Conservation (phyloP, 2,329 filamentous ascomycete species). For the Sporothrix sp. region DNA sequence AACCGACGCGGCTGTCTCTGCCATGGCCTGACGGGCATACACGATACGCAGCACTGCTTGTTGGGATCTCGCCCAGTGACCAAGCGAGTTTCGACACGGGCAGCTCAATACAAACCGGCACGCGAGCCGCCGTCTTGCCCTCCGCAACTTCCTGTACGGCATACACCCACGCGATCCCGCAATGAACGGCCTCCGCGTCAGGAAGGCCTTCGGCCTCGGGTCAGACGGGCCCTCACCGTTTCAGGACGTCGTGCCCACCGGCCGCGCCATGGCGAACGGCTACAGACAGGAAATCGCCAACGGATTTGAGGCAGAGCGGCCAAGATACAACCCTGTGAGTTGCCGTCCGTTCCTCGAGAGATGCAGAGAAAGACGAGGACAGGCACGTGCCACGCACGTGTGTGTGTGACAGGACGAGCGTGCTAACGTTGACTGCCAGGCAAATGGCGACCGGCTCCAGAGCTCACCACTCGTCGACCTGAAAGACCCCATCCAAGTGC, state of each 20-base stretch:
- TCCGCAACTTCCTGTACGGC: no score
- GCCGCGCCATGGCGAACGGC: slow-evolving; percentile 46
- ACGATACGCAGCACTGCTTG: slow-evolving; percentile 5
- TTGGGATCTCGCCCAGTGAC: not conserved
- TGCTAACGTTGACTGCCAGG: slow-evolving; percentile 25
- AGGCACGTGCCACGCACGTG: no score
- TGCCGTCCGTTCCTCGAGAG: not conserved
- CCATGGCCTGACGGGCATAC: slow-evolving; percentile 8
- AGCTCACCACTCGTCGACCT: slow-evolving; percentile 51
- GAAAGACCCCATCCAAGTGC: slow-evolving; percentile 70
- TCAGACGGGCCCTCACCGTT: slow-evolving; percentile 25
- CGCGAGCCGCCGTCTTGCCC: not conserved
- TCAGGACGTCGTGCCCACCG: slow-evolving; percentile 29
- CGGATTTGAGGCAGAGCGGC: slow-evolving; percentile 43
- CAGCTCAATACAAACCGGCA: not conserved
- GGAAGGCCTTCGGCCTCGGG: slow-evolving; percentile 29
- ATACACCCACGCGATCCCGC: slow-evolving; percentile 6
- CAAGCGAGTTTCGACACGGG: not conserved
- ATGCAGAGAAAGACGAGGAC: not conserved
- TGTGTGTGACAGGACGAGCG: no score
- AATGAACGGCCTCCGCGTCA: slow-evolving; percentile 32
- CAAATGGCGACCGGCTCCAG: slow-evolving; percentile 41
- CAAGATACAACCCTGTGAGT: slow-evolving; percentile 46
- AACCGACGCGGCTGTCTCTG: not conserved
- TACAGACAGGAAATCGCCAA: slow-evolving; percentile 48